Conservation (phyloP, 768 basidiomycete species). For the Rhodotorula kratochvilovae region DNA sequence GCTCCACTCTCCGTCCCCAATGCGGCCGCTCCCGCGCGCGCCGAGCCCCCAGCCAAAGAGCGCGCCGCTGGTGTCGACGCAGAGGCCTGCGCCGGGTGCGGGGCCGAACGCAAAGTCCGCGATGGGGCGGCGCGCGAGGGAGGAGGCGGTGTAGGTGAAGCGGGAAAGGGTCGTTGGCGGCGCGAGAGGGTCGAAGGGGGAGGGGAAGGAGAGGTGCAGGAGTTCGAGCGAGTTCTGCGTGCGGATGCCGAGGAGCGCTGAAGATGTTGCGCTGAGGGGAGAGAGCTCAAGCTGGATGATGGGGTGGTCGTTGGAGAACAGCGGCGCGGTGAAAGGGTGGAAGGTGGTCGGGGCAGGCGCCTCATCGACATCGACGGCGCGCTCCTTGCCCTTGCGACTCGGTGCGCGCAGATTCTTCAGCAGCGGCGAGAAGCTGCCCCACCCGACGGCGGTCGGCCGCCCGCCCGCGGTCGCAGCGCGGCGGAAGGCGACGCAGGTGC, state of each 20-base stretch:
- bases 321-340: background rate
- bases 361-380: background rate
- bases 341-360: background rate
- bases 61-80: conserved; percentile 18
- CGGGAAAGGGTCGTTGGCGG: background rate
- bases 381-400: conserved; percentile 1
- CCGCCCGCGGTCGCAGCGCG: background rate
- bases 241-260: conserved; percentile 15
- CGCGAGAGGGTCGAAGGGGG: background rate
- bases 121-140: background rate
- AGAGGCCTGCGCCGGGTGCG: conserved; percentile 7
- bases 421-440: conserved; percentile 9
- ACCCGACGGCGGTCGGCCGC: conserved; percentile 13
- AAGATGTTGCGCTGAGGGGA: background rate
- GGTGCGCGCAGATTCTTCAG: too few relatives aligned
- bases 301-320: conserved; percentile 7
- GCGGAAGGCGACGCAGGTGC: conserved; percentile 10
- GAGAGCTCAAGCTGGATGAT: conserved; percentile 23
- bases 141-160: conserved; percentile 1
- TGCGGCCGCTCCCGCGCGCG: background rate
- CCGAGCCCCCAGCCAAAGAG: conserved; percentile 27
- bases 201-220: background rate
- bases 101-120: conserved; percentile 25
- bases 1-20: background rate
- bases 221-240: conserved; percentile 24